Evolutionary conservation across 2,329 filamentous ascomycete genomes (phyloP).

Genomic region (Pseudocercospora pini-densiflorae): DNA sequence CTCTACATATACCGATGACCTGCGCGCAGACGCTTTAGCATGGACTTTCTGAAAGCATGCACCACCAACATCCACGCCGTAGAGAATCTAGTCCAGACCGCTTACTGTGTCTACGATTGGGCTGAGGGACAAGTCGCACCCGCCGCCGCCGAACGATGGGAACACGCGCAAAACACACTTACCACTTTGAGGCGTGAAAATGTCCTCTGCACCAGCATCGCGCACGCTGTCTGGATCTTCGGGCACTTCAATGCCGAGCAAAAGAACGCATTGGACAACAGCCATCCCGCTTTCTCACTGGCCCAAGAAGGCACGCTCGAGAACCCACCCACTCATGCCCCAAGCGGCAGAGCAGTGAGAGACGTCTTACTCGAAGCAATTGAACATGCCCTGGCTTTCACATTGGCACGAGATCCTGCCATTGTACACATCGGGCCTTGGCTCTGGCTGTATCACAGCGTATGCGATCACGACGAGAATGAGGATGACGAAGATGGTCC

Average conservation of each 20-base stretch:
- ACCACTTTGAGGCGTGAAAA: conserved; percentile 24
- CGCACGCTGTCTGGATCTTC: conserved; percentile 25
- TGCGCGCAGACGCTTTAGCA: conserved; percentile 22
- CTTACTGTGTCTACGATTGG: conserved; percentile 18
- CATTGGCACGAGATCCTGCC: conserved; percentile 18
- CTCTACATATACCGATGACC: conserved; percentile 9
- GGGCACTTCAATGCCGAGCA: conserved; percentile 11
- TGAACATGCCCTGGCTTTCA: conserved; percentile 25
- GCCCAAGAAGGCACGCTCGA: conserved; percentile 10
- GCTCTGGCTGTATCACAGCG: conserved; percentile 26
- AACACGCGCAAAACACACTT: conserved; percentile 14
- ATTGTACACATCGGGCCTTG: conserved; percentile 26
- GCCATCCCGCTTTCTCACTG: conserved; percentile 4
- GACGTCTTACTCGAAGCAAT: conserved; percentile 33
- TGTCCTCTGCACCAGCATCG: conserved; percentile 24
- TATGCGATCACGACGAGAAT: conserved; percentile 5
- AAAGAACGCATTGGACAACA: conserved; percentile 1
- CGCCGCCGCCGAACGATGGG: conserved; percentile 2
- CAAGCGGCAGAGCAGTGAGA: conserved; percentile 11
- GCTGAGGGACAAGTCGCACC: conserved; percentile 2
- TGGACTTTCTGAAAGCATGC: conserved; percentile 43
- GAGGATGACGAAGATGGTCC: background rate
- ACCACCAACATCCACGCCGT: conserved; percentile 40
- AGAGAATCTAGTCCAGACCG: conserved; percentile 22
- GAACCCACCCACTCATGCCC: conserved; percentile 2